phyloP scores from a whole-genome alignment of 805 yeast genomes.

The Cyberlindnera mycetangii region DNA sequence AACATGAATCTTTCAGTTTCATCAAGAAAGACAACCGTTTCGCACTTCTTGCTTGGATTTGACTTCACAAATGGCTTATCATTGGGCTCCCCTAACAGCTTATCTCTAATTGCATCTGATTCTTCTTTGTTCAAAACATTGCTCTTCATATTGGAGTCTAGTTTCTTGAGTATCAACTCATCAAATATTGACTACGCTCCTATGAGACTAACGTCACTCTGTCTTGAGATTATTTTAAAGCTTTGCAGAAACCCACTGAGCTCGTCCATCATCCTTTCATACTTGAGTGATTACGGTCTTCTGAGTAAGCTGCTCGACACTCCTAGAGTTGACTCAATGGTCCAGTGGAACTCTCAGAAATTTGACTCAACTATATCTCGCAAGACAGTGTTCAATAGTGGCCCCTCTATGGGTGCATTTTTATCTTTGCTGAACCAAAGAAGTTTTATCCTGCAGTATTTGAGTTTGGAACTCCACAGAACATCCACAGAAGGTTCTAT shows the following conservation, averaged over 20 bases:
- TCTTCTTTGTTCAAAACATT: slow-evolving; percentile 57
- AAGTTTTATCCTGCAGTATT: slow-evolving; percentile 55
- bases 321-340: slow-evolving; percentile 50
- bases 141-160: slow-evolving; percentile 45
- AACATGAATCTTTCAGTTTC: slow-evolving; percentile 43
- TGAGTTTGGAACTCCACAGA: slow-evolving; percentile 72
- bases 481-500: slow-evolving; percentile 44
- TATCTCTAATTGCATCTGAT: slow-evolving; percentile 51
- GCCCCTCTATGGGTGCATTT: slow-evolving; percentile 48
- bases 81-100: slow-evolving; percentile 40
- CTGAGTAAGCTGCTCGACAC: slow-evolving; percentile 48
- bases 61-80: slow-evolving; percentile 48
- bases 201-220: slow-evolving; percentile 52
- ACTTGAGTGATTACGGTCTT: slow-evolving; percentile 50
- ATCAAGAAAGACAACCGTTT: slow-evolving; percentile 45
- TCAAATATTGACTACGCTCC: slow-evolving; percentile 49
- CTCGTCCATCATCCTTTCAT: slow-evolving; percentile 46
- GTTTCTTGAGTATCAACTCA: slow-evolving; percentile 41
- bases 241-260: slow-evolving; percentile 58
- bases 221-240: slow-evolving; percentile 60
- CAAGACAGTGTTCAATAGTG: slow-evolving; percentile 29
- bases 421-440: slow-evolving; percentile 61
- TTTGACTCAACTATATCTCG: slow-evolving; percentile 41
- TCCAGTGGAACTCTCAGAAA: slow-evolving; percentile 51
- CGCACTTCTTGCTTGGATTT: slow-evolving; percentile 81